Conservation (phyloP, 2,329 filamentous ascomycete species). For the Pseudogymnoascus pannorum region DNA sequence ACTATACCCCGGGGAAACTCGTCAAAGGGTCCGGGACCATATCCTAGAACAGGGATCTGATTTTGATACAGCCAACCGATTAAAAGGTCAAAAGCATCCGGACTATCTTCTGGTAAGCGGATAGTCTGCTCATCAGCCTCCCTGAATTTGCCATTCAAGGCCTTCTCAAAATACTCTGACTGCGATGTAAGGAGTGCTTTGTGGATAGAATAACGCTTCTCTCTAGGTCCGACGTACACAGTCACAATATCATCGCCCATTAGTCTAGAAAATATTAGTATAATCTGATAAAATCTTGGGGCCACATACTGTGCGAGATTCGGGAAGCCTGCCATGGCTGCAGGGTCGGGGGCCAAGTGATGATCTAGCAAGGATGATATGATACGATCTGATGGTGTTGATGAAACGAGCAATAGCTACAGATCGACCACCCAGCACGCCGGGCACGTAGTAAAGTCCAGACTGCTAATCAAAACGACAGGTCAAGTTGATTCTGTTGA, state of each 20-base stretch:
- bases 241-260: slow-evolving; percentile 19
- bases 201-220: slow-evolving; percentile 19
- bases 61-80: slow-evolving; percentile 20
- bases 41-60: neutral
- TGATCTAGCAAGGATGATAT: neutral
- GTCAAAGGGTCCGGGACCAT: neutral
- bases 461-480: neutral
- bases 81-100: slow-evolving; percentile 17
- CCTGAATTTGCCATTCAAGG: slow-evolving; percentile 18
- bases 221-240: slow-evolving; percentile 19
- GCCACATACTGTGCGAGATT: neutral
- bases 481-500: neutral
- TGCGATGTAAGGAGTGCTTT: slow-evolving; percentile 20
- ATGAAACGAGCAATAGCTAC: neutral
- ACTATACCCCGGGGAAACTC: neutral
- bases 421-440: neutral
- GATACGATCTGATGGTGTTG: neutral
- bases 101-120: slow-evolving; percentile 15
- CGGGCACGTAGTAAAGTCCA: neutral
- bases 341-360: neutral
- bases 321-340: neutral
- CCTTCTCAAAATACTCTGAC: slow-evolving; percentile 22
- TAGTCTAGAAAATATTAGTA: neutral
- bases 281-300: neutral
- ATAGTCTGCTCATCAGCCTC: slow-evolving; percentile 18